A percentile compares a stretch with the other conserved stretches of the same genome.
Conservation (phyloP, 2,329 filamentous ascomycete genomes). For the Phoma sp. region DNA sequence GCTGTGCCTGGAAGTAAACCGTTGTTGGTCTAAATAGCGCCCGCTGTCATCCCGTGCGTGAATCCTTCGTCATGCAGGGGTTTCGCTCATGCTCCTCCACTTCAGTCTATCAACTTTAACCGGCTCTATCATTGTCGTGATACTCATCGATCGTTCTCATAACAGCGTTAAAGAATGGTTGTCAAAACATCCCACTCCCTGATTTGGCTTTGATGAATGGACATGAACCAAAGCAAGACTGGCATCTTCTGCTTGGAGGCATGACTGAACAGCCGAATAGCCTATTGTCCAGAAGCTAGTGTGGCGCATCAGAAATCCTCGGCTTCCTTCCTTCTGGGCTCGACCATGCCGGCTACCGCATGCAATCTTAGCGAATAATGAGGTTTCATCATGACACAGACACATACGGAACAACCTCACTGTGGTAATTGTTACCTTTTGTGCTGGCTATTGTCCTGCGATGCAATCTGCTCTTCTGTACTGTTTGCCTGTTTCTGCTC, state of each 20-base stretch:
- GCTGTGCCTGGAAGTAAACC: constrained; percentile 20
- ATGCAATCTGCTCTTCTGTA: no score
- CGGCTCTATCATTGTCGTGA: background rate
- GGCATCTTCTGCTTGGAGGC: background rate
- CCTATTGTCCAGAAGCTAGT: background rate
- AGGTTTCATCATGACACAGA: constrained; percentile 1
- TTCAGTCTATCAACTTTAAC: background rate
- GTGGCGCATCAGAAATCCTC: constrained; percentile 15
- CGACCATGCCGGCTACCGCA: constrained; percentile 9
- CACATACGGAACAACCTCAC: background rate
- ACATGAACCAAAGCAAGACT: background rate
- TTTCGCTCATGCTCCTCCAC: constrained; percentile 8
- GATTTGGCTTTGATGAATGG: background rate
- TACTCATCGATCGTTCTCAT: background rate
- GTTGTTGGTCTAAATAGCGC: constrained; percentile 13
- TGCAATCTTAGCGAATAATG: constrained; percentile 10
- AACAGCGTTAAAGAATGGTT: background rate
- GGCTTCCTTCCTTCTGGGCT: constrained; percentile 7
- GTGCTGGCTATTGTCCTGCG: no score
- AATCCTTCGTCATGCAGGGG: constrained; percentile 31
- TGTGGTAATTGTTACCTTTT: no score
- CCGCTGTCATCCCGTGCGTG: constrained; percentile 22
- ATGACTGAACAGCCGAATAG: background rate
- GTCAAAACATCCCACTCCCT: background rate
- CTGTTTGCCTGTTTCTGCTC: no score